Conservation (phyloP, 176 grass and related monocot species). For the Tillandsia leiboldiana region DNA sequence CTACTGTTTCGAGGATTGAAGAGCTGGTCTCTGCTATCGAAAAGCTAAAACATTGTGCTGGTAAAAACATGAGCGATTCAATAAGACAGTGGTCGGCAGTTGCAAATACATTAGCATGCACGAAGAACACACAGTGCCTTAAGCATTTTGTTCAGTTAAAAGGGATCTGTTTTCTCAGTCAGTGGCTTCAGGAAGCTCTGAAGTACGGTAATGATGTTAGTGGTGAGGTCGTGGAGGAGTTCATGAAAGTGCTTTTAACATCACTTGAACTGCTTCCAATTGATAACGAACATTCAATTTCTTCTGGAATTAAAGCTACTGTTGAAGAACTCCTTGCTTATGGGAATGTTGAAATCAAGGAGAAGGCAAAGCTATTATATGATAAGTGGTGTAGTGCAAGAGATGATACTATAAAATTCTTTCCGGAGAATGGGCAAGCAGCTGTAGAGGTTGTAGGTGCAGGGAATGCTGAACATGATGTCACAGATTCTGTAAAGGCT, state of each 20-base stretch:
- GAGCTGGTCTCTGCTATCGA: slow-evolving; percentile 18
- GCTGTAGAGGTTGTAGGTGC: slow-evolving; percentile 2
- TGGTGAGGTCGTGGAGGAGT: slow-evolving; percentile 20
- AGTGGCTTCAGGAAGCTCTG: slow-evolving; percentile 28
- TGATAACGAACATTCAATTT: slow-evolving; percentile 14
- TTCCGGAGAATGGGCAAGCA: slow-evolving; percentile 10
- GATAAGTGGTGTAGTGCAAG: slow-evolving; percentile 33
- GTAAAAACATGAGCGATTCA: slow-evolving; percentile 15
- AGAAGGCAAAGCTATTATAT: slow-evolving; percentile 36
- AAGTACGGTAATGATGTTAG: slow-evolving; percentile 19
- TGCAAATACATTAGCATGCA: slow-evolving; percentile 6
- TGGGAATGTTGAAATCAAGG: slow-evolving; percentile 27
- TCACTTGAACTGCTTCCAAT: slow-evolving; percentile 37
- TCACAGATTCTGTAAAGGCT: slow-evolving; percentile 10
- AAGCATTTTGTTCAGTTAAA: slow-evolving; percentile 21
- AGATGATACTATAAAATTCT: slow-evolving; percentile 7
- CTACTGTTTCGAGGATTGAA: slow-evolving; percentile 19
- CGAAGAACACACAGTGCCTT: slow-evolving; percentile 16
- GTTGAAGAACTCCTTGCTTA: slow-evolving; percentile 37
- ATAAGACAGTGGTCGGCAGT: slow-evolving; percentile 20
- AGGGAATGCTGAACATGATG: background rate
- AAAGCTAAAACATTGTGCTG: slow-evolving; percentile 10
- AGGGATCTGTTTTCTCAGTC: slow-evolving; percentile 19
- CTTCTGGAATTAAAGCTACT: slow-evolving; percentile 31
- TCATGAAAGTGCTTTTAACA: slow-evolving; percentile 33